Base-by-base conservation (phyloP, 768 basidiomycete species). In the Termitomyces sp. region DNA sequence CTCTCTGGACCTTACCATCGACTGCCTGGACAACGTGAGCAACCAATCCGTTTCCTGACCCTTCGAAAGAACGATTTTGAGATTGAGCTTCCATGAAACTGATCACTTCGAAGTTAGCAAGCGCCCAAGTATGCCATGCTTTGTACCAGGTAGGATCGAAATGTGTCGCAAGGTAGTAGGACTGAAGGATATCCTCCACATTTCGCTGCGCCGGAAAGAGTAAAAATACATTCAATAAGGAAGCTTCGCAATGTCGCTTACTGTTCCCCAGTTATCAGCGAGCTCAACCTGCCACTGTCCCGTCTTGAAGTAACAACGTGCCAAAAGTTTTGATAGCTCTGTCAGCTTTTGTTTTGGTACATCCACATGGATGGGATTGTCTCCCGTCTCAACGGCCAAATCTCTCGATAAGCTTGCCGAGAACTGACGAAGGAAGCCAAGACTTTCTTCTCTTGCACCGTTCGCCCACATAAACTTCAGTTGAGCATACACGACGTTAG, bases 101-200 rank as follows among this genome's bases (percentile, higher is more conserved):
- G 59, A 98, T 85, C 60, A 98, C 92, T 54, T 98, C 94, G 61
- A 97, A 95, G 70, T 98, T 98, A 3, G 94, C 89, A 53, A 98
- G 76, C 2, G 97, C 96, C 94, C 94, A 99, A 0, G 93, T 94
- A 66, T 99, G 97, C 95, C 95, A 98, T 17, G 96, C 97, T 68
- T 99, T 98, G 72, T 98, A 98, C 97, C 97, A 99, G n/a, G 80
- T 78, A 4, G 89, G 84, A 68, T 98, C 96, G 61, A 91, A 91
- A 63, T 89, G 86, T 2, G 97, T 98, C 0, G 97, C 91, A 31
- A 87, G 78, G 50, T 81, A 78, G 71, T 97, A 98, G 4, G 91
- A 85, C 61, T 86, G 82, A 7, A 99, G 73, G 55, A 98, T 92
- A 44, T 89, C 87, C 51, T 86, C 82, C 23, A 89, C 83, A 56